phyloP scores from a whole-genome alignment of 768 basidiomycete genomes.

The Psilocybe azurescens region DNA sequence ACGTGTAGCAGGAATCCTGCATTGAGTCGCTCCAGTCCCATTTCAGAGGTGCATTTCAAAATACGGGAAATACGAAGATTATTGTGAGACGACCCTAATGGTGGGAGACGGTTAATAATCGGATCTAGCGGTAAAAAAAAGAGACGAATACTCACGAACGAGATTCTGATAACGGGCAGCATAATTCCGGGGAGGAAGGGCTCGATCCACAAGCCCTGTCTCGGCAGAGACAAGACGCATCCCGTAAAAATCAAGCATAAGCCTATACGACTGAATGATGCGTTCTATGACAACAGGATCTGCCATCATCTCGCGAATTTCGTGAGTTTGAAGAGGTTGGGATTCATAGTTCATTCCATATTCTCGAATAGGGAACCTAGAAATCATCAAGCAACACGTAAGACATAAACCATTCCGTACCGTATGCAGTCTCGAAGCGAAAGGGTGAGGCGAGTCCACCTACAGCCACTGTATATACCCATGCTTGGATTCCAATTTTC shows the following conservation, averaged over 20 bases:
- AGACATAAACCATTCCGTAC: constrained; percentile 1
- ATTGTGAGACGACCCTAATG: constrained; percentile 70
- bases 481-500: constrained; percentile 68
- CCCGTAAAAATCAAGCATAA: constrained; percentile 85
- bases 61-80: constrained; percentile 80
- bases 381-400: not conserved
- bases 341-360: constrained; percentile 73
- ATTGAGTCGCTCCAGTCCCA: constrained; percentile 68
- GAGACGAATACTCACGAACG: constrained; percentile 52
- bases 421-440: not conserved
- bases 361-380: constrained; percentile 77
- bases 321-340: constrained; percentile 70
- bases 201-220: constrained; percentile 64
- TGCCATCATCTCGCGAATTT: constrained; percentile 60
- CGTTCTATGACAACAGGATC: constrained; percentile 53
- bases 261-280: constrained; percentile 61
- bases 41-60: constrained; percentile 74
- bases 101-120: constrained; percentile 23
- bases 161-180: constrained; percentile 67
- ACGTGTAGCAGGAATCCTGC: constrained; percentile 73
- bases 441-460: constrained; percentile 26
- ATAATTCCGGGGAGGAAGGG: constrained; percentile 53
- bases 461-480: constrained; percentile 84
- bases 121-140: constrained; percentile 11
- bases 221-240: constrained; percentile 65